These are phyloP conservation scores for Coelastrella sp. DNA, from an alignment of 139 green algal species.

Conservation along the genomic window DNA sequence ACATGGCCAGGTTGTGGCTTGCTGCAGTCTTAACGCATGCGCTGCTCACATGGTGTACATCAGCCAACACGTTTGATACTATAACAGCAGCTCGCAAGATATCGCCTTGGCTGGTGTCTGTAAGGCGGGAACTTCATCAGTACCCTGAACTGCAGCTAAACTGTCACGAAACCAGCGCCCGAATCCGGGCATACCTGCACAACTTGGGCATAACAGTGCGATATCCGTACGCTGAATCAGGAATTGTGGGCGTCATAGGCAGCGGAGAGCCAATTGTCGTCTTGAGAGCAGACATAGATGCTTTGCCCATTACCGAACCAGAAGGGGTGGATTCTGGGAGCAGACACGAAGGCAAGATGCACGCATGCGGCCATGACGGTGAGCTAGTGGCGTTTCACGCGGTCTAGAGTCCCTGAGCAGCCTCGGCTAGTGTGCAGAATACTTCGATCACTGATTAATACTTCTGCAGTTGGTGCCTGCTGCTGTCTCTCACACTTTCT, in stretches of 20 bases:
- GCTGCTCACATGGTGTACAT: background rate
- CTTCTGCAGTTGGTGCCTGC: too few relatives aligned
- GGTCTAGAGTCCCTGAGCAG: background rate
- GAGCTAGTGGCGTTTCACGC: background rate
- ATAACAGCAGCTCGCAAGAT: background rate
- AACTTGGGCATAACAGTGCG: conserved; percentile 74
- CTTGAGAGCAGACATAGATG: conserved; percentile 93
- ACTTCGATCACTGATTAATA: too few relatives aligned
- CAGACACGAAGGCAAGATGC: conserved; percentile 73
- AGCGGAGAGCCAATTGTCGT: conserved; percentile 70
- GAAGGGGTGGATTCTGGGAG: conserved; percentile 50
- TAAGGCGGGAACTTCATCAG: conserved; percentile 70
- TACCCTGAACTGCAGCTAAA: conserved; percentile 76
- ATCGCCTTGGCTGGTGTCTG: conserved; percentile 50
- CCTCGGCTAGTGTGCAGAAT: background rate
- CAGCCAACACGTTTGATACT: background rate
- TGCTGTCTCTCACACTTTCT: background rate
- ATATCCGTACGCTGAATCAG: conserved; percentile 72
- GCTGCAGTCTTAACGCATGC: background rate
- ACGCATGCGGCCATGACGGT: conserved; percentile 91
- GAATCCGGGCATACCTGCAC: conserved; percentile 72
- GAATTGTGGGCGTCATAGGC: conserved; percentile 84
- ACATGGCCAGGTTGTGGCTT: background rate
- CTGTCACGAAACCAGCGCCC: conserved; percentile 76
- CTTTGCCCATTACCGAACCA: conserved; percentile 80